Evolutionary conservation across 495 filamentous ascomycete species (phyloP), one percentile per base, ranked within the genome.

Genomic region (Penicillium bovifimosum): DNA sequence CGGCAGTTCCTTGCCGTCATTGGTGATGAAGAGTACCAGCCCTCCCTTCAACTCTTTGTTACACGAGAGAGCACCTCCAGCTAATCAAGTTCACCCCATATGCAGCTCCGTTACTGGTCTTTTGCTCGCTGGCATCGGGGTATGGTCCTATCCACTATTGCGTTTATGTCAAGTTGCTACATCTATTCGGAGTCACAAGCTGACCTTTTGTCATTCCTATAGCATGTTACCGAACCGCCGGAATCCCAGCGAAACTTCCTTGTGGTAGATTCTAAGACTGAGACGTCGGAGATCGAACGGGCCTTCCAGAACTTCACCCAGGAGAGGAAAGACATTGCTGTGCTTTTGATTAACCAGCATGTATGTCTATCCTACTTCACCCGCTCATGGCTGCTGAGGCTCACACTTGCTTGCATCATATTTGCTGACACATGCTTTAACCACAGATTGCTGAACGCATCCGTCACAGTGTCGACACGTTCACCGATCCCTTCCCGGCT

Each of bases 291-390:
- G 24, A 96, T 99, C 65, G 95, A 97, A 69, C 84, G 85, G 32
- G 86, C 91, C 2, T 99, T 99, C 65, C 85, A 93, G 53, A 80
- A 79, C 41, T 99, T 95, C 70, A 93, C 90, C 1, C 80, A 81
- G 32, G 79, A 92, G 69, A 76, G 95, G 55, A 96, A 96, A 68
- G 95, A 99, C 63, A 96, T 99, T 64, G 95, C 89, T 3, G 90
- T 99, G 54, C 66, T 99, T 34, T 71, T 99, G 52, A 97, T 99
- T 65, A 99, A 97, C 63, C 95, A 99, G 74, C 95, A 99, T 75
- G 91, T 97, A 67, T 43, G 86, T 78, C 27, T 9, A 45, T 10
- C 24, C 13, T 41, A 16, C 8, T 14, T 41, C 10, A 17, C 6
- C 11, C 16, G 31, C 28, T 26, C 40, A 14, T 13, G 24, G 7